These are phyloP conservation scores for Solidago caesia DNA, from an alignment of 129 eudicot species.

Conservation along the genomic window DNA sequence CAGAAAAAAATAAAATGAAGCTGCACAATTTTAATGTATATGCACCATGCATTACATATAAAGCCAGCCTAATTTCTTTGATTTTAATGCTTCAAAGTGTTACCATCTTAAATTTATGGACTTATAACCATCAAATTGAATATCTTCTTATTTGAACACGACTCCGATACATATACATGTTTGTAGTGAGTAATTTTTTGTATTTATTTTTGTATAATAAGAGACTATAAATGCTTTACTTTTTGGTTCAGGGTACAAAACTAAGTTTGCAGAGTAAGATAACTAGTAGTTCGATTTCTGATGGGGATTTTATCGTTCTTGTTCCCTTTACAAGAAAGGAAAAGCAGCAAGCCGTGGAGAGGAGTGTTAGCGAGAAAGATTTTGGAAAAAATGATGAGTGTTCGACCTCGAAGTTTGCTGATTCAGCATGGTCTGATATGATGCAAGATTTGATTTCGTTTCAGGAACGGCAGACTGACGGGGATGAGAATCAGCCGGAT, in stretches of 20 bases:
- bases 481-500: constrained; percentile 25
- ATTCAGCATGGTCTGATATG: constrained; percentile 74
- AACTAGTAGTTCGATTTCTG: constrained; percentile 36
- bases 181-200: too few relatives aligned
- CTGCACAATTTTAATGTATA: too few relatives aligned
- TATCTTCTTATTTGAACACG: too few relatives aligned
- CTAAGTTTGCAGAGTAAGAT: constrained; percentile 64
- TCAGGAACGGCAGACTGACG: constrained; percentile 22
- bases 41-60: too few relatives aligned
- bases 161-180: too few relatives aligned
- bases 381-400: constrained; percentile 27
- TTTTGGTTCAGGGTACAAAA: constrained; percentile 62
- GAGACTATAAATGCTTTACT: neutral
- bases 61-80: too few relatives aligned
- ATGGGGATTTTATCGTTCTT: constrained; percentile 62
- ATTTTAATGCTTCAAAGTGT: too few relatives aligned
- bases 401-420: constrained; percentile 45
- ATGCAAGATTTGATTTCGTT: constrained; percentile 61
- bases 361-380: constrained; percentile 15
- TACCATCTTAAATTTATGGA: too few relatives aligned
- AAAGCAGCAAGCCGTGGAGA: constrained; percentile 31
- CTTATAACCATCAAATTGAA: too few relatives aligned
- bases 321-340: constrained; percentile 70
- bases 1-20: too few relatives aligned
- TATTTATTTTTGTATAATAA: too few relatives aligned